Evolutionary conservation across 1,139 yeast genomes (phyloP).

Genomic region (Kodamaea derodonti): DNA sequence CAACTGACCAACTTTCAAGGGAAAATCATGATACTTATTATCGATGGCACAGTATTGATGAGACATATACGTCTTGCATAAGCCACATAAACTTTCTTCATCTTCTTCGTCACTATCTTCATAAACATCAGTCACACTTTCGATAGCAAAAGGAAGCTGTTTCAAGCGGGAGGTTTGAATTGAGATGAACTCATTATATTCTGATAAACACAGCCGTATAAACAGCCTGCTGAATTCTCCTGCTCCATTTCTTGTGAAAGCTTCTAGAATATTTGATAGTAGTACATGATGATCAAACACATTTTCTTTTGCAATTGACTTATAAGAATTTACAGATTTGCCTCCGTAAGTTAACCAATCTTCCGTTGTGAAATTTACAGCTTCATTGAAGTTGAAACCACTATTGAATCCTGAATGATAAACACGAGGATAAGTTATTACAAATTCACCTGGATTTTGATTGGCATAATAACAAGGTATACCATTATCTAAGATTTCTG

Average conservation of each 20-base stretch:
- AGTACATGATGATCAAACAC: conserved; percentile 49
- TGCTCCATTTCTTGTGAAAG: conserved; percentile 12
- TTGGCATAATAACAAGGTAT: conserved; percentile 67
- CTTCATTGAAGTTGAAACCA: conserved; percentile 76
- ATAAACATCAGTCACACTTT: conserved; percentile 5
- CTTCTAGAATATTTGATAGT: conserved; percentile 33
- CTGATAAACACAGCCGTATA: conserved; percentile 21
- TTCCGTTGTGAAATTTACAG: conserved; percentile 72
- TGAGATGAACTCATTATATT: conserved; percentile 22
- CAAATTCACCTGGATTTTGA: conserved; percentile 78
- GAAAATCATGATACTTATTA: conserved; percentile 25
- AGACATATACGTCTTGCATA: conserved; percentile 37
- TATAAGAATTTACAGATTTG: conserved; percentile 54
- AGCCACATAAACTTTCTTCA: conserved; percentile 37
- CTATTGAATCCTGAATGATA: conserved; percentile 80
- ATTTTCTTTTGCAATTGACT: conserved; percentile 50
- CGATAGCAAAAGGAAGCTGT: conserved; percentile 4
- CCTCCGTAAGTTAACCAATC: conserved; percentile 67
- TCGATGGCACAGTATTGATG: conserved; percentile 35
- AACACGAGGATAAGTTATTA: conserved; percentile 71
- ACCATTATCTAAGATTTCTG: conserved; percentile 45
- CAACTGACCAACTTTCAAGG: conserved; percentile 7
- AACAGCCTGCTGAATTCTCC: conserved; percentile 11
- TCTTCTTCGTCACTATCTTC: conserved; percentile 22
- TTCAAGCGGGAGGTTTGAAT: conserved; percentile 13